A percentile compares a stretch with the other conserved stretches of the same genome.
phyloP scores from a whole-genome alignment of 805 yeast species.

The Lachancea cidri region DNA sequence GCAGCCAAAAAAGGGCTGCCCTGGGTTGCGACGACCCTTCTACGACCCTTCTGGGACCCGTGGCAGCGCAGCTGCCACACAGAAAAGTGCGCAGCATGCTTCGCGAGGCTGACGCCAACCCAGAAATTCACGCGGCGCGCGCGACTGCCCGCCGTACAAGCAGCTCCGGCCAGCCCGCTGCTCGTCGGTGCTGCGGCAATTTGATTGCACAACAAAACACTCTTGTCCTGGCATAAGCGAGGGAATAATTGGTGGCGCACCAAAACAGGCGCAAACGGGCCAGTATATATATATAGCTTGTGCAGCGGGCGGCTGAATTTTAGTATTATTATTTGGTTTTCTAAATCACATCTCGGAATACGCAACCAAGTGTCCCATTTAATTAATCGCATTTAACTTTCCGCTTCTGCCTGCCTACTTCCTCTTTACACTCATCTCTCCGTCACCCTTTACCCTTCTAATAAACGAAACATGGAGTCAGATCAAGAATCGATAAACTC shows the following conservation, averaged over 20 bases:
- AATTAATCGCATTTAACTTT: neutral
- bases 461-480: constrained; percentile 9
- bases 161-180: neutral
- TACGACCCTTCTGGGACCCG: neutral
- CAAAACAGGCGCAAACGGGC: neutral
- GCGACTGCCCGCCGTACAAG: constrained; percentile 3
- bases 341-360: neutral
- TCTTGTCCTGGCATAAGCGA: neutral
- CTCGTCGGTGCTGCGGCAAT: neutral
- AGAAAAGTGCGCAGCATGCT: neutral
- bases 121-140: constrained; percentile 3
- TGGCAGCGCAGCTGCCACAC: neutral
- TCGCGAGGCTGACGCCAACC: constrained; percentile 1
- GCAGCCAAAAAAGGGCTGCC: neutral
- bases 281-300: neutral
- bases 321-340: neutral
- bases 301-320: constrained; percentile 1
- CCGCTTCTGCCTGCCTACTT: neutral
- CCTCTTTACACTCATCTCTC: neutral
- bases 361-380: neutral
- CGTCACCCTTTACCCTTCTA: no score
- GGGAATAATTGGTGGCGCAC: neutral
- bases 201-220: neutral
- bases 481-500: constrained; percentile 20
- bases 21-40: neutral